A percentile compares a stretch with the other conserved stretches of the same genome.
Evolutionary conservation across 495 filamentous ascomycete species (phyloP).

Genomic region (Delitschia confertaspora): DNA sequence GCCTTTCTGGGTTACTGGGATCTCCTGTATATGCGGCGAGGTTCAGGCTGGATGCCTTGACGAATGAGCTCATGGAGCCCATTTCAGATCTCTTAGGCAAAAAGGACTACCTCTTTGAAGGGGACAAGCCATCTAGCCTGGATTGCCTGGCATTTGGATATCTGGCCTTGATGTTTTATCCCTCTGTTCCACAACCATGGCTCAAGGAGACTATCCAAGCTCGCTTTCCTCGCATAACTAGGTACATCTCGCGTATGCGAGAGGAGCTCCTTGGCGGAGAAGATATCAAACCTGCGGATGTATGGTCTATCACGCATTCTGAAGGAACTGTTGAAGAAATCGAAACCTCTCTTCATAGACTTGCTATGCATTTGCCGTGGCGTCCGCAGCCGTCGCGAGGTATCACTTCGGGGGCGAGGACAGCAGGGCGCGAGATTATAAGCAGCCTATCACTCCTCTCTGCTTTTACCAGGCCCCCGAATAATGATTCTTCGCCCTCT

Average conservation of each 20-base stretch:
- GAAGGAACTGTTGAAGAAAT: background rate
- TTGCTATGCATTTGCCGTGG: conserved; percentile 11
- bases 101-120: conserved; percentile 48
- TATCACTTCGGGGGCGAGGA: background rate
- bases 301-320: conserved; percentile 8
- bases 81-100: conserved; percentile 52
- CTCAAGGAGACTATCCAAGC: conserved; percentile 52
- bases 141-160: conserved; percentile 75
- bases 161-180: conserved; percentile 60
- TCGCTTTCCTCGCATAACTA: conserved; percentile 46
- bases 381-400: background rate
- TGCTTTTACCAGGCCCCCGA: background rate
- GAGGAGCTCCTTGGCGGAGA: conserved; percentile 14
- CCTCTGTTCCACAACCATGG: conserved; percentile 64
- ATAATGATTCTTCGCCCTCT: conserved; percentile 7
- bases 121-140: conserved; percentile 47
- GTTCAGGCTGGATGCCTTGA: conserved; percentile 63
- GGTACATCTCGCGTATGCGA: conserved; percentile 37
- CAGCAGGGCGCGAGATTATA: conserved; percentile 1
- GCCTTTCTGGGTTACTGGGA: conserved; percentile 28
- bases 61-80: conserved; percentile 58
- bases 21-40: conserved; percentile 36
- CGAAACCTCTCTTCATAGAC: background rate
- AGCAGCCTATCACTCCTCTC: conserved; percentile 10
- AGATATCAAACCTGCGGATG: conserved; percentile 12